Evolutionary conservation across 805 yeast species (phyloP).

Genomic region (Candida golubevii): DNA sequence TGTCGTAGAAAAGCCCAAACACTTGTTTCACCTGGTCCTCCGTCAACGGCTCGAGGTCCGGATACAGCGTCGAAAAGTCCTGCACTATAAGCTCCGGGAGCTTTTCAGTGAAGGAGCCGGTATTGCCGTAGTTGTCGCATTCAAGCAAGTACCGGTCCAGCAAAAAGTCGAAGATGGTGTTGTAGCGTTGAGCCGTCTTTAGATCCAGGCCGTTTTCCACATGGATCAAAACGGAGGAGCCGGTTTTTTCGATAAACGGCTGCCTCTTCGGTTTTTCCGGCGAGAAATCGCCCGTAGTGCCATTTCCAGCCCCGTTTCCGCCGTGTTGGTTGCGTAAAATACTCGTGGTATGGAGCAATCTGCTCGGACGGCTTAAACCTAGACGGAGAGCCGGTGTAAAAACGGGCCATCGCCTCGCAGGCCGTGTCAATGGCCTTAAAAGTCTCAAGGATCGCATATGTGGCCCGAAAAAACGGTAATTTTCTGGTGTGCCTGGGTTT

Average conservation of each 20-base stretch:
- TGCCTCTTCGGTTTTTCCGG: not conserved
- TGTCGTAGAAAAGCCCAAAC: constrained; percentile 26
- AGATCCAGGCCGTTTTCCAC: constrained; percentile 12
- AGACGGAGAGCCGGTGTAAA: not conserved
- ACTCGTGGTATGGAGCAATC: constrained; percentile 3
- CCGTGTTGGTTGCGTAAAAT: not conserved
- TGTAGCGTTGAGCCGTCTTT: constrained; percentile 14
- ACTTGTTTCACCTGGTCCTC: constrained; percentile 24
- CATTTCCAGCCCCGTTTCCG: not conserved
- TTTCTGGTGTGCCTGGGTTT: not conserved
- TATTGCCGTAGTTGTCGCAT: constrained; percentile 11
- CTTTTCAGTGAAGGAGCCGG: not conserved
- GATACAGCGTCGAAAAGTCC: constrained; percentile 19
- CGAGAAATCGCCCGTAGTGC: not conserved
- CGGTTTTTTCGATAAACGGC: not conserved
- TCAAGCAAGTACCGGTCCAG: constrained; percentile 24
- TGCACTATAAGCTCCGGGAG: constrained; percentile 8
- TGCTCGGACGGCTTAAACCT: not conserved
- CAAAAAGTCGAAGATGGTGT: constrained; percentile 18
- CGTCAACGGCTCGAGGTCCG: constrained; percentile 20
- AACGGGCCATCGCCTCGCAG: not conserved
- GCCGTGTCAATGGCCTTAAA: not conserved
- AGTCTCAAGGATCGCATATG: constrained; percentile 3
- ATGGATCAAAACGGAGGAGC: not conserved
- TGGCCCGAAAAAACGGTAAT: not conserved